Evolutionary conservation across 331 rosid species (phyloP).

Genomic region (Dryas integrifolia): DNA sequence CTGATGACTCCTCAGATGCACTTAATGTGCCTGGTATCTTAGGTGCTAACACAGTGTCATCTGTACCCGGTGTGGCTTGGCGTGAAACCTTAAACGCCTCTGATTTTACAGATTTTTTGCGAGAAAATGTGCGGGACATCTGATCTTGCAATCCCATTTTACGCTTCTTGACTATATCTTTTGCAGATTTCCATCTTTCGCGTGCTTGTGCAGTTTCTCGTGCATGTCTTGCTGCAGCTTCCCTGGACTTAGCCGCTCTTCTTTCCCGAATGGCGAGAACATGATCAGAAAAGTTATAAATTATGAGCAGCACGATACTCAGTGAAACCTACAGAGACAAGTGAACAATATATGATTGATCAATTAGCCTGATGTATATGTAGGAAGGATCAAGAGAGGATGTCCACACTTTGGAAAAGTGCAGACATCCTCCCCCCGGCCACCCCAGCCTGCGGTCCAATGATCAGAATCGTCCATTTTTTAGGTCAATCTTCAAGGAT

Average conservation of each 20-base stretch:
- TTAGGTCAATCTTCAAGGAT: no score
- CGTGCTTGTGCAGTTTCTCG: conserved; percentile 69
- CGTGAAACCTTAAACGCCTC: conserved; percentile 28
- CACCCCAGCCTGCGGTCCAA: no score
- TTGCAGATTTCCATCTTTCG: conserved; percentile 65
- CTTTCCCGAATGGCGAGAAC: conserved; percentile 64
- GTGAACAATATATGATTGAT: conserved; percentile 23
- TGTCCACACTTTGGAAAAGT: no score
- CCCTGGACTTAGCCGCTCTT: conserved; percentile 63
- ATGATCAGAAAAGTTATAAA: conserved; percentile 69
- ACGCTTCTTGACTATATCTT: conserved; percentile 48
- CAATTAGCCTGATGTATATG: background rate
- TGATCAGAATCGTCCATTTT: no score
- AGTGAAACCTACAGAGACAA: conserved; percentile 50
- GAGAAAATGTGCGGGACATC: conserved; percentile 59
- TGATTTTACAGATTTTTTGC: conserved; percentile 40
- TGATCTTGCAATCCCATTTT: conserved; percentile 41
- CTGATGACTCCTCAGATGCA: conserved; percentile 24
- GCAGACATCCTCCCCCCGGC: no score
- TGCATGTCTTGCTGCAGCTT: conserved; percentile 67
- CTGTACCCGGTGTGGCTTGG: conserved; percentile 16
- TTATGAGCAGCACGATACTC: conserved; percentile 52
- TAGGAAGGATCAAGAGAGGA: no score
- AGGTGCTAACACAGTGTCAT: conserved; percentile 22
- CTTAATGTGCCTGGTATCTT: conserved; percentile 39